These are phyloP conservation scores for Xylaria nigripes DNA, from an alignment of 495 filamentous ascomycete genomes.

Conservation along the genomic window DNA sequence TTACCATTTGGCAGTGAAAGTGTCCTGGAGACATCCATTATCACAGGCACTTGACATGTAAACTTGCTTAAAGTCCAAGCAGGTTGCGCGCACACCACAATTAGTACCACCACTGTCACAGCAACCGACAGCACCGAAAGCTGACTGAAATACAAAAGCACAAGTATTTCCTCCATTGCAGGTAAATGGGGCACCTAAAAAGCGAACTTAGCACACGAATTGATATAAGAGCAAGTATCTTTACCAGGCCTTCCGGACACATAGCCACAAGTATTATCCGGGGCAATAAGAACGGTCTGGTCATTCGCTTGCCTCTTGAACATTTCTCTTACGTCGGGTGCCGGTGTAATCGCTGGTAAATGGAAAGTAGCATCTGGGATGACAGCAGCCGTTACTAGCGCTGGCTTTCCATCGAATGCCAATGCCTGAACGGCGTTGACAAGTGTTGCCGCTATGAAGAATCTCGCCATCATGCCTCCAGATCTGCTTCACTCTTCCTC, in stretches of 20 bases:
- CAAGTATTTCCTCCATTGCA: slow-evolving; percentile 26
- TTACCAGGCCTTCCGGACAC: slow-evolving; percentile 30
- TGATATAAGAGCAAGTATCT: neutral
- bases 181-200: slow-evolving; percentile 27
- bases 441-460: slow-evolving; percentile 25
- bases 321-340: slow-evolving; percentile 24
- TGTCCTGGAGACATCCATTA: slow-evolving; percentile 27
- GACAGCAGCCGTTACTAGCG: slow-evolving; percentile 23
- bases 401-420: slow-evolving; percentile 23
- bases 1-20: slow-evolving; percentile 35
- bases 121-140: slow-evolving; percentile 31
- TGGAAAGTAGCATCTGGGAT: slow-evolving; percentile 21
- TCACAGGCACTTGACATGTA: slow-evolving; percentile 25
- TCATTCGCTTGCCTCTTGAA: slow-evolving; percentile 23
- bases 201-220: neutral
- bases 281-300: slow-evolving; percentile 32
- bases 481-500: neutral
- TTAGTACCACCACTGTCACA: slow-evolving; percentile 21
- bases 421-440: slow-evolving; percentile 27
- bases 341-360: slow-evolving; percentile 24
- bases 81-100: slow-evolving; percentile 25
- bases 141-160: slow-evolving; percentile 24
- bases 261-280: slow-evolving; percentile 45
- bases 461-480: slow-evolving; percentile 15
- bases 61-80: slow-evolving; percentile 23